A percentile compares a stretch with the other conserved stretches of the same genome.
phyloP scores from a whole-genome alignment of 2,329 filamentous ascomycete genomes.

The Fusarium heterosporum region DNA sequence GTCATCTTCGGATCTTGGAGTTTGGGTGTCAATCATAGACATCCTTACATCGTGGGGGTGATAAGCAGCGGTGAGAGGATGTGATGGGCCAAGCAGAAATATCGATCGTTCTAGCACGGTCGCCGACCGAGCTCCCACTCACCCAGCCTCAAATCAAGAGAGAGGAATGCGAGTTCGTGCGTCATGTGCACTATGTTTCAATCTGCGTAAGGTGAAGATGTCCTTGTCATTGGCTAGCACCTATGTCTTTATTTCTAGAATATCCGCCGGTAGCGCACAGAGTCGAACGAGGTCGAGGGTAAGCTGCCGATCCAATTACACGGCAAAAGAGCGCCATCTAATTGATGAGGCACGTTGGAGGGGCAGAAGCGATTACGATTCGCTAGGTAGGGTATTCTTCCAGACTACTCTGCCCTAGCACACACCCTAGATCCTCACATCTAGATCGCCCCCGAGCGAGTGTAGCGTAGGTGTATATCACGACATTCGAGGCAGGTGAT shows the following conservation, averaged over 20 bases:
- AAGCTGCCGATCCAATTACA: constrained; percentile 32
- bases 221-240: constrained; percentile 43
- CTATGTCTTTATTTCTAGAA: constrained; percentile 48
- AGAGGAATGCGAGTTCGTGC: constrained; percentile 41
- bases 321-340: constrained; percentile 29
- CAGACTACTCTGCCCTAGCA: constrained; percentile 26
- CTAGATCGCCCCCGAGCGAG: constrained; percentile 33
- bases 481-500: constrained; percentile 32
- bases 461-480: constrained; percentile 32
- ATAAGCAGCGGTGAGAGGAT: constrained; percentile 45
- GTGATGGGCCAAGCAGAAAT: constrained; percentile 35
- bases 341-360: constrained; percentile 33
- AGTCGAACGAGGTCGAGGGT: constrained; percentile 39
- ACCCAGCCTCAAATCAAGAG: constrained; percentile 25
- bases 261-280: constrained; percentile 52
- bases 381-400: constrained; percentile 16
- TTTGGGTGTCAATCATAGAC: constrained; percentile 14
- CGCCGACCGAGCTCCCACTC: constrained; percentile 37
- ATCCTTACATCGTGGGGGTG: constrained; percentile 28
- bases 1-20: constrained; percentile 34
- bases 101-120: constrained; percentile 35
- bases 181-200: constrained; percentile 45
- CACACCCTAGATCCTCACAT: constrained; percentile 39
- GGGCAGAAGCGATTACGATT: constrained; percentile 36
- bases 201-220: constrained; percentile 31